Evolutionary conservation across 306 rosid species (phyloP).

Genomic region (Castanea sativa): DNA sequence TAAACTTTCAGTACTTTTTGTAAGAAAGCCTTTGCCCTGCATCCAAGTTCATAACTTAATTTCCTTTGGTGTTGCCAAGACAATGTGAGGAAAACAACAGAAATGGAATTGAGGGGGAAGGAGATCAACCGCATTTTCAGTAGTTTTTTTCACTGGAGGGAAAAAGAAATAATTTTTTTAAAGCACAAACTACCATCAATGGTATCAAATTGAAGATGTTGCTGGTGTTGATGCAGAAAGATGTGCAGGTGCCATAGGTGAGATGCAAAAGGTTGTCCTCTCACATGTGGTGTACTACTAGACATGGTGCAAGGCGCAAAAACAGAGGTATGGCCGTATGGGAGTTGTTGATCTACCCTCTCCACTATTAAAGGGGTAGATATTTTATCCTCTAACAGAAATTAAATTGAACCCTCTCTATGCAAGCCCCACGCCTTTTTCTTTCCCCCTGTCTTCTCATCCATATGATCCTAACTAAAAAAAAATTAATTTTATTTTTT

Average conservation of each 20-base stretch:
- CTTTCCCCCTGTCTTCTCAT: not conserved
- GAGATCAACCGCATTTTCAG: not conserved
- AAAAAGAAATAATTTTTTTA: not conserved
- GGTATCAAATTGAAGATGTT: not conserved
- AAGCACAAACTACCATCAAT: not conserved
- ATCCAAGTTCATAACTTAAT: conserved; percentile 6
- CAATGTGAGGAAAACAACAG: not conserved
- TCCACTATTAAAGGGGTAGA: not conserved
- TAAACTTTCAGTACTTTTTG: conserved; percentile 69
- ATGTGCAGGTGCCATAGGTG: not conserved
- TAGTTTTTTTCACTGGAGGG: not conserved
- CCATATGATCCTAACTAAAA: not conserved
- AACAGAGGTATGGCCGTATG: not conserved
- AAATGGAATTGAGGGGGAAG: not conserved
- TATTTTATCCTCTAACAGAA: not conserved
- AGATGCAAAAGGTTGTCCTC: not conserved
- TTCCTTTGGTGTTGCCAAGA: not conserved
- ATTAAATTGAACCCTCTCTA: not conserved
- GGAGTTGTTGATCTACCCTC: not conserved
- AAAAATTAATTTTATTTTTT: not conserved
- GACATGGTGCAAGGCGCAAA: conserved; percentile 6
- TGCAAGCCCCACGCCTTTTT: not conserved
- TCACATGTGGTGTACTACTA: not conserved
- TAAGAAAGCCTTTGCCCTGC: conserved; percentile 78
- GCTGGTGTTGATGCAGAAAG: not conserved